These are phyloP conservation scores for Silene conica DNA, from an alignment of 148 eudicot species.

Conservation along the genomic window DNA sequence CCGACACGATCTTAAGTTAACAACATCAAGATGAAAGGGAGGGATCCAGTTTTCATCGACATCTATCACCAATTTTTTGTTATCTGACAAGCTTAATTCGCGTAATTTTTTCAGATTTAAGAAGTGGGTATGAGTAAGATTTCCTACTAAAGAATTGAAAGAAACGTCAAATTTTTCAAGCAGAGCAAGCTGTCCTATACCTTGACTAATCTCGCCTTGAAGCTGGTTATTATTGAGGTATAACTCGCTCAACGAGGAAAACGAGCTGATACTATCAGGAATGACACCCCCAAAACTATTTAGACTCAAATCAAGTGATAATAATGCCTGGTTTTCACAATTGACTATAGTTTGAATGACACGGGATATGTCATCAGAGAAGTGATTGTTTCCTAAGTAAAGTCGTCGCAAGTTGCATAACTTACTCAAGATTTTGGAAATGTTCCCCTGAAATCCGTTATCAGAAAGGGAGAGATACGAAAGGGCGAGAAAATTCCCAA, in stretches of 20 bases:
- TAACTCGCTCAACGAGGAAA: conserved; percentile 19
- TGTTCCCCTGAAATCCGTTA: neutral
- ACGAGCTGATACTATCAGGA: conserved; percentile 18
- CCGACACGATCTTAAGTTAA: too few relatives aligned
- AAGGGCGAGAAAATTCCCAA: conserved; percentile 7
- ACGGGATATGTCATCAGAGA: neutral
- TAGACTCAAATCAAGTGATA: conserved; percentile 11
- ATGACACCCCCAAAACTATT: conserved; percentile 23
- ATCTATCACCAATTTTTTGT: too few relatives aligned
- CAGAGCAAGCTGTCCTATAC: conserved; percentile 22
- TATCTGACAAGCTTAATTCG: neutral
- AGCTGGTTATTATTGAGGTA: conserved; percentile 17
- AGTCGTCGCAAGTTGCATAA: conserved; percentile 7
- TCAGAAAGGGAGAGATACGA: neutral
- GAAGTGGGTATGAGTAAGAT: conserved; percentile 24
- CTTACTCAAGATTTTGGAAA: neutral
- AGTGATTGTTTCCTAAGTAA: neutral
- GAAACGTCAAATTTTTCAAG: conserved; percentile 18
- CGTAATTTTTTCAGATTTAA: conserved; percentile 21
- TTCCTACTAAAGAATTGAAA: conserved; percentile 22
- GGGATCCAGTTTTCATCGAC: too few relatives aligned
- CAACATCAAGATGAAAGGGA: too few relatives aligned
- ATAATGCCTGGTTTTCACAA: neutral
- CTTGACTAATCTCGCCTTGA: conserved; percentile 15
- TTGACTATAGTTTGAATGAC: neutral